Conservation (phyloP, 805 yeast genomes). For the Ogataea wickerhamii region DNA sequence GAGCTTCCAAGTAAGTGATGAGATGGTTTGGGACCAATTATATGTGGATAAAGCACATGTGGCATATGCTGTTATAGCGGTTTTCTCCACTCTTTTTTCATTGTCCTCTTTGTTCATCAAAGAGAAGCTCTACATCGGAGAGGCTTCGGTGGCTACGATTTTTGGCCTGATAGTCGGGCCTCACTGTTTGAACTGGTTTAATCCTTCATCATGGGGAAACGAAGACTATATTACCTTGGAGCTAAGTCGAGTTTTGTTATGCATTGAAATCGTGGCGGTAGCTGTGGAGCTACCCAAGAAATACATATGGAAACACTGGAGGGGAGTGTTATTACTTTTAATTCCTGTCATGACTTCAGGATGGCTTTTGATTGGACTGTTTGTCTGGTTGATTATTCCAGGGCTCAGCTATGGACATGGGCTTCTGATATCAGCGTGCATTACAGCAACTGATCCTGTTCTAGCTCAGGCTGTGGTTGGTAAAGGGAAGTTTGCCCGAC, state of each 20-base stretch:
- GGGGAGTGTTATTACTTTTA: slow-evolving; percentile 52
- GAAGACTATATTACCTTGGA: slow-evolving; percentile 53
- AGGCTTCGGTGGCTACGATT: slow-evolving; percentile 61
- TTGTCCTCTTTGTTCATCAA: slow-evolving; percentile 55
- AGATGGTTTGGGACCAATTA: slow-evolving; percentile 33
- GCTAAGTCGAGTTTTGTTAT: slow-evolving; percentile 58
- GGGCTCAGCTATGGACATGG: slow-evolving; percentile 52
- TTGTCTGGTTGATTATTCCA: slow-evolving; percentile 60
- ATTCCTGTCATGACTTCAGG: slow-evolving; percentile 70
- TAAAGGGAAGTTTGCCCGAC: slow-evolving; percentile 66
- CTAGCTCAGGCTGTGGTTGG: slow-evolving; percentile 71
- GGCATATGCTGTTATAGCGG: slow-evolving; percentile 57
- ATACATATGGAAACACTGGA: slow-evolving; percentile 59
- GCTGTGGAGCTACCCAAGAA: slow-evolving; percentile 71
- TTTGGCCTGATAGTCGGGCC: slow-evolving; percentile 62
- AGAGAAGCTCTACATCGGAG: slow-evolving; percentile 58
- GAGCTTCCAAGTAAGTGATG: too few relatives aligned
- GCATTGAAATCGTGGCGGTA: slow-evolving; percentile 69
- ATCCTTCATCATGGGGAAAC: slow-evolving; percentile 56
- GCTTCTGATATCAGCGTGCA: slow-evolving; percentile 62
- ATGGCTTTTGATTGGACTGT: slow-evolving; percentile 62
- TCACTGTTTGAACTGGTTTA: slow-evolving; percentile 54
- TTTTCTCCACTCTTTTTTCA: slow-evolving; percentile 56
- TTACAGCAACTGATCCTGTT: slow-evolving; percentile 78
- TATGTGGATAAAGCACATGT: slow-evolving; percentile 33